phyloP scores from a whole-genome alignment of 2,329 filamentous ascomycete species.

The Cryphonectria carpinicola region DNA sequence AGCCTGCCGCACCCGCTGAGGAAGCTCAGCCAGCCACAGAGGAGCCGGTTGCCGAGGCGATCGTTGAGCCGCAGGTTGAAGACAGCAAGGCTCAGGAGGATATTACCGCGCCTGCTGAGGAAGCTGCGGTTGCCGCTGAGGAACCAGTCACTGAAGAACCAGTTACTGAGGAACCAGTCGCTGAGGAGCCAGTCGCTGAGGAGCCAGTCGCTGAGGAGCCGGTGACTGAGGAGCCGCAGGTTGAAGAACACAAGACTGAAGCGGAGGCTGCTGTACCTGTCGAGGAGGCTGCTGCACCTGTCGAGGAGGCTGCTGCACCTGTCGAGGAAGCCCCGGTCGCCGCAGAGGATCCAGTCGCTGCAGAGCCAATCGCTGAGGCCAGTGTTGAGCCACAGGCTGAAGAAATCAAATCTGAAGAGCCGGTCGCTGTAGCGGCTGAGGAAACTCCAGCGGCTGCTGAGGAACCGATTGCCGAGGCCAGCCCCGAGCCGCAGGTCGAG shows the following conservation, averaged over 20 bases:
- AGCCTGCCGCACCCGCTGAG: no score
- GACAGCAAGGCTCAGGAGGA: conserved; percentile 14
- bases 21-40: neutral
- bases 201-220: conserved; percentile 1
- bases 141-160: conserved; percentile 18
- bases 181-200: conserved; percentile 13
- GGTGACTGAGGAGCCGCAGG: conserved; percentile 4
- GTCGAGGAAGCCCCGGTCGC: conserved; percentile 14
- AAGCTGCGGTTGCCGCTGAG: neutral
- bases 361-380: conserved; percentile 5
- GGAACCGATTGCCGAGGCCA: neutral
- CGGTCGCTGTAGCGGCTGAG: neutral
- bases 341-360: conserved; percentile 14
- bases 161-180: neutral
- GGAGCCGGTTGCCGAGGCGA: conserved; percentile 4
- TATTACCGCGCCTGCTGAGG: neutral
- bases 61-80: conserved; percentile 14
- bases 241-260: conserved; percentile 17
- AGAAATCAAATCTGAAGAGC: neutral
- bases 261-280: neutral
- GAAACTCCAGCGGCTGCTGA: neutral
- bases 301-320: neutral
- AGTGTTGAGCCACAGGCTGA: neutral
- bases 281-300: neutral
- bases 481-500: conserved; percentile 15